phyloP scores from a whole-genome alignment of 768 basidiomycete species.

The Boletus fagicola region DNA sequence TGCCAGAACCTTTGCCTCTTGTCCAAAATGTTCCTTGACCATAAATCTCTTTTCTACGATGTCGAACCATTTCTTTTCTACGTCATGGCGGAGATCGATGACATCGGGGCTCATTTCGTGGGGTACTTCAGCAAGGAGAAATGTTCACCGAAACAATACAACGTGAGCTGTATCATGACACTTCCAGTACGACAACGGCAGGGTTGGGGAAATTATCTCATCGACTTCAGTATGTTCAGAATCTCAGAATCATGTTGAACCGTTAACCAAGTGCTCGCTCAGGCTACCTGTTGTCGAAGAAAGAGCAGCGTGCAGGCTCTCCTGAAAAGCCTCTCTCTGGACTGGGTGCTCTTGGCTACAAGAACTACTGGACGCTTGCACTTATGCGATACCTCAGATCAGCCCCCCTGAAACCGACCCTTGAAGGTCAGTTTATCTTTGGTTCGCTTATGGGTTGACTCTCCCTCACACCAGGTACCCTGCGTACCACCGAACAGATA shows the following conservation, averaged over 20 bases:
- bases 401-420: constrained; percentile 55
- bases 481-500: constrained; percentile 50
- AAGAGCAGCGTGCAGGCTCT: constrained; percentile 85
- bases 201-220: constrained; percentile 96
- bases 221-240: constrained; percentile 81
- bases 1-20: constrained; percentile 97
- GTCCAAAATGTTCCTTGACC: constrained; percentile 98
- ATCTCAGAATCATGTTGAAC: constrained; percentile 7
- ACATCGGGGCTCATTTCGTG: constrained; percentile 87
- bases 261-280: constrained; percentile 1
- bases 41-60: constrained; percentile 98
- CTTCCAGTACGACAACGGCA: constrained; percentile 90
- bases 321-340: constrained; percentile 96
- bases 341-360: constrained; percentile 91
- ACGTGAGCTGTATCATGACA: constrained; percentile 99
- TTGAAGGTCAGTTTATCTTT: constrained; percentile 62
- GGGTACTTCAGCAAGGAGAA: constrained; percentile 99
- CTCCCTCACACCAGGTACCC: constrained; percentile 20
- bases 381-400: constrained; percentile 75
- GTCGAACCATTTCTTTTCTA: constrained; percentile 99
- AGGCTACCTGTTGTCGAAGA: constrained; percentile 97
- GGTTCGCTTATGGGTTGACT: constrained; percentile 11
- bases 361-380: constrained; percentile 89
- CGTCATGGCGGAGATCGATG: constrained; percentile 91
- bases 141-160: constrained; percentile 91